Conservation (phyloP, 192 early-diverging fungal genomes). For the Coemansia erecta region DNA sequence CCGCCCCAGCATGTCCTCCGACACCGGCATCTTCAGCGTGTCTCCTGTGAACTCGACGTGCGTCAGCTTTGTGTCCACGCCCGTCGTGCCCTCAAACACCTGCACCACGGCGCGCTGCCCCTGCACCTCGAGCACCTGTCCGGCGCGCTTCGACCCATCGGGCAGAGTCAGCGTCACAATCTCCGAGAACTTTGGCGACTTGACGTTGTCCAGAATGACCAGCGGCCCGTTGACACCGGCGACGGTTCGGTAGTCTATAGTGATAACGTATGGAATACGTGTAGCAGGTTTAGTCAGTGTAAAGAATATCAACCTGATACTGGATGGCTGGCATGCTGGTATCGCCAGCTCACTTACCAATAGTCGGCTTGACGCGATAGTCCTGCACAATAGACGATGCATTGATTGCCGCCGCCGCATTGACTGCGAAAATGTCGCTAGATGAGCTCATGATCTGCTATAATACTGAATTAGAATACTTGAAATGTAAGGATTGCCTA, state of each 20-base stretch:
- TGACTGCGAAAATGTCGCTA: conserved; percentile 45
- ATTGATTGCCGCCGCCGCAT: conserved; percentile 45
- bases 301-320: background rate
- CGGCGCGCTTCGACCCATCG: conserved; percentile 90
- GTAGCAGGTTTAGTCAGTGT: no score
- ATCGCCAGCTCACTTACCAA: conserved; percentile 23
- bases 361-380: conserved; percentile 49
- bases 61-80: conserved; percentile 94
- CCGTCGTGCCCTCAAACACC: conserved; percentile 96
- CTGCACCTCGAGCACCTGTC: conserved; percentile 96
- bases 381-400: conserved; percentile 51
- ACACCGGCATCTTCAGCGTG: conserved; percentile 94
- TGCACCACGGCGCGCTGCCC: conserved; percentile 96
- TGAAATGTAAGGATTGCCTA: background rate
- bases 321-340: background rate
- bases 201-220: conserved; percentile 98
- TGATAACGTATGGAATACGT: no score
- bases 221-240: conserved; percentile 97
- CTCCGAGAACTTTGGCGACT: conserved; percentile 96
- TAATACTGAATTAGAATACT: background rate
- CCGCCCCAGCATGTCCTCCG: conserved; percentile 98
- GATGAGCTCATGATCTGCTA: conserved; percentile 20
- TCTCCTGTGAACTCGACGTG: conserved; percentile 96
- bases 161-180: conserved; percentile 97
- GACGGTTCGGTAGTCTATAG: conserved; percentile 93